Conservation (phyloP, 179 eudicot genomes). For the Beta lomatogona region DNA sequence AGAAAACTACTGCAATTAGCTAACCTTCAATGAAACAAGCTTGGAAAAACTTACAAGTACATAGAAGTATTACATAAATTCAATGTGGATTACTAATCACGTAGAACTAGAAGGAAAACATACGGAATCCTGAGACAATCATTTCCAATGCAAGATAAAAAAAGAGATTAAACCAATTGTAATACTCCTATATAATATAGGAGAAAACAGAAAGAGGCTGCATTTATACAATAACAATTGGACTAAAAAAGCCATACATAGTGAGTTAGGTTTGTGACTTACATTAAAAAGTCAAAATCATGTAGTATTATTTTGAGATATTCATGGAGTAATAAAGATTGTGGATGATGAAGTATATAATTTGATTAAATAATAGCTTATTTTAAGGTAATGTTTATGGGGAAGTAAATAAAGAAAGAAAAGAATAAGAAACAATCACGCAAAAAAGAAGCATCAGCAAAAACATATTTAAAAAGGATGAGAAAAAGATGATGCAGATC, state of each 20-base stretch:
- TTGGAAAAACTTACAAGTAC: background rate
- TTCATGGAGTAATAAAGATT: conserved; percentile 32
- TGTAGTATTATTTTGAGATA: conserved; percentile 12
- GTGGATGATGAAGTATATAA: conserved; percentile 23
- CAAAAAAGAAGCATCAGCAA: conserved; percentile 12
- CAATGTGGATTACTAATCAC: background rate
- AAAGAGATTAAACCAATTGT: background rate
- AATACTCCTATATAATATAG: too few relatives aligned
- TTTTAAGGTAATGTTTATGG: background rate
- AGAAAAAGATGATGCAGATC: conserved; percentile 22
- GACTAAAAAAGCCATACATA: background rate
- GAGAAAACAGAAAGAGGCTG: too few relatives aligned
- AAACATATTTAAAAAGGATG: conserved; percentile 4
- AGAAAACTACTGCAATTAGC: background rate
- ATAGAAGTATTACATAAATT: background rate
- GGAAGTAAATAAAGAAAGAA: background rate
- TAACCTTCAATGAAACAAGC: background rate
- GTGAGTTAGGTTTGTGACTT: conserved; percentile 13
- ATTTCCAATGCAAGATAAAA: conserved; percentile 20
- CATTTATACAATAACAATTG: background rate
- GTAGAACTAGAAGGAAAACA: background rate
- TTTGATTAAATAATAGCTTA: background rate
- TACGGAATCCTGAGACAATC: conserved; percentile 5
- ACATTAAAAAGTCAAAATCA: conserved; percentile 9
- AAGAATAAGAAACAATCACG: conserved; percentile 1